Conservation (phyloP, 495 filamentous ascomycete genomes). For the Penicillium riverlandense region DNA sequence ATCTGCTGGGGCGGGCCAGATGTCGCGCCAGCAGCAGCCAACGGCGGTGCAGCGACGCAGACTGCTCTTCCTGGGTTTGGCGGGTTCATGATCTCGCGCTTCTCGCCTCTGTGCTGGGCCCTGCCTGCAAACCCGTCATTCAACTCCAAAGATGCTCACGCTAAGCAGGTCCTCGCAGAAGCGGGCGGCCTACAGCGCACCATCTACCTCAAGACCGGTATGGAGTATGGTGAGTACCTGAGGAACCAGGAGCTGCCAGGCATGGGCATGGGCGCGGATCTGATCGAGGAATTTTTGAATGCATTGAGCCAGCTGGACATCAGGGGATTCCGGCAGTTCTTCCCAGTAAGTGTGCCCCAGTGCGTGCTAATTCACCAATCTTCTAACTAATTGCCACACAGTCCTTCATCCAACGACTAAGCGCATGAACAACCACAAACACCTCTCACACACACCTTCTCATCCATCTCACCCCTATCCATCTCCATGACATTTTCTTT, state of each 20-base stretch:
- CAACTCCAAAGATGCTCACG: conserved; percentile 76
- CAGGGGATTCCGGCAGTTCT: conserved; percentile 50
- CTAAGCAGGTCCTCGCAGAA: conserved; percentile 76
- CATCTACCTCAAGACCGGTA: conserved; percentile 80
- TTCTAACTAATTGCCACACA: conserved; percentile 7
- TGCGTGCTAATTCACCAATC: neutral
- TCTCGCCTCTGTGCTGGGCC: conserved; percentile 83
- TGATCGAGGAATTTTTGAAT: conserved; percentile 48
- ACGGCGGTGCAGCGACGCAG: conserved; percentile 28
- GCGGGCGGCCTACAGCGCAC: conserved; percentile 76
- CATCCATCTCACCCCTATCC: neutral
- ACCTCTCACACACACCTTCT: neutral
- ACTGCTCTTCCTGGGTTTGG: conserved; percentile 82
- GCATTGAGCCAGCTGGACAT: conserved; percentile 43
- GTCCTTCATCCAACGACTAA: conserved; percentile 44
- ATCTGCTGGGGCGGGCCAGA: conserved; percentile 80
- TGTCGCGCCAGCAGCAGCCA: conserved; percentile 48
- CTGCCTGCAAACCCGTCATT: conserved; percentile 70
- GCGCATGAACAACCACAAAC: conserved; percentile 23
- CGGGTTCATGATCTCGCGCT: conserved; percentile 76
- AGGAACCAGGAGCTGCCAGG: conserved; percentile 42
- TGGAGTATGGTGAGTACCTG: conserved; percentile 50
- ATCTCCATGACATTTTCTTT: conserved; percentile 11
- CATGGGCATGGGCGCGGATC: conserved; percentile 46
- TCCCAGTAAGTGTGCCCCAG: conserved; percentile 32